phyloP scores from a whole-genome alignment of 495 filamentous ascomycete species.

The Penicillium parvum region DNA sequence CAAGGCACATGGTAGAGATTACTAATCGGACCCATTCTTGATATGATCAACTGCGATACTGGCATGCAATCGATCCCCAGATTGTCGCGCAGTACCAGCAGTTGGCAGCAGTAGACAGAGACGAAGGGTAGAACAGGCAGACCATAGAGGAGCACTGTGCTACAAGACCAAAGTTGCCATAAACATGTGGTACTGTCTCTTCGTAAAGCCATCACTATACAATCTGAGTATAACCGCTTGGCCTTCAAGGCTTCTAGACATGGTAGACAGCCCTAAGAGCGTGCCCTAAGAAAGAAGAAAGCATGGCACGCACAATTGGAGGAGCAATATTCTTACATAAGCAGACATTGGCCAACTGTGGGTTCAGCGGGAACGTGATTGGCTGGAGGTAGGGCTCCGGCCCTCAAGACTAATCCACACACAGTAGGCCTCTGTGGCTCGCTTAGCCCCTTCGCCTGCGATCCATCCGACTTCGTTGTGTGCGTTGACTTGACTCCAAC shows the following conservation, averaged over 20 bases:
- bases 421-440: constrained; percentile 31
- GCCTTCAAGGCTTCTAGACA: constrained; percentile 17
- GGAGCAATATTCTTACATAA: constrained; percentile 8
- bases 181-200: no score
- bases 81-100: background rate
- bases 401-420: constrained; percentile 38
- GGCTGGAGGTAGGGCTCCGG: constrained; percentile 38
- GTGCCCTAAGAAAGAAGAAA: constrained; percentile 14
- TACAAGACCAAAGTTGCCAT: no score
- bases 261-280: constrained; percentile 20
- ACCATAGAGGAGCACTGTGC: no score
- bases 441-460: constrained; percentile 38
- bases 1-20: constrained; percentile 29
- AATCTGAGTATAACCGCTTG: background rate
- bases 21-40: constrained; percentile 28
- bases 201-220: no score
- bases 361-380: constrained; percentile 10
- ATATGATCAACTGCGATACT: constrained; percentile 4
- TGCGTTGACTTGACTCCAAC: constrained; percentile 45
- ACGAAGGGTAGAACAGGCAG: background rate
- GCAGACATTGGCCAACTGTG: background rate
- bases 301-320: constrained; percentile 14
- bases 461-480: constrained; percentile 46
- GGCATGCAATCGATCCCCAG: background rate
- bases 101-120: no score